Evolutionary conservation across 192 early-diverging fungal genomes (phyloP), one percentile per base, ranked within the genome.

Genomic region (Mortierella hygrophila): DNA sequence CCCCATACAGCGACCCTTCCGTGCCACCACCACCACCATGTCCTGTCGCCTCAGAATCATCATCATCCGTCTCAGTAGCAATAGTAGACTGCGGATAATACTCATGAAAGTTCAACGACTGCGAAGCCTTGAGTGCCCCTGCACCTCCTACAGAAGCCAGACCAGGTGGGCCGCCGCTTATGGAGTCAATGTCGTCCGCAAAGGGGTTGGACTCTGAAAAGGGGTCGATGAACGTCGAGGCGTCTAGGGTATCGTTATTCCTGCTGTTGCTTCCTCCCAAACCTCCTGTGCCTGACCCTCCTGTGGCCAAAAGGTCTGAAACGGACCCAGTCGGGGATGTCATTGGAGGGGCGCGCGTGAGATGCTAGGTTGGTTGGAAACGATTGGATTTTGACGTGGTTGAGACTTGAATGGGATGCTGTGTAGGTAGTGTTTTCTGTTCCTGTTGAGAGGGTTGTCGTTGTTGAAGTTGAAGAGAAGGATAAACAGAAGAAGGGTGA

Each of bases 151-250:
- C 5, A 6, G 82, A 55, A 2, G 82, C 65, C 46, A 80, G 38
- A 38, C 65, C 65, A 16, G 78, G 68, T 2, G 44, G 44, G 13
- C 44, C 44, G 13, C 44, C 44, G 16, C 55, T 70, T 18, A 80
- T 68, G 13, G 75, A 52, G 49, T 86, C 84, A 9, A 5, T 40
- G 49, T 52, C 49, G 15, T 86, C 84, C 20, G 84, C 84, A 65
- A 86, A 86, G 1, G 84, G 84, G 49, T 86, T 86, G 29, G 84
- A 86, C 41, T 86, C 84, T 60, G 84, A 86, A 72, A 78, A 86
- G 26, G 84, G 84, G 49, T 86, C 84, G 21, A 86, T 63, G 38
- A 81, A 86, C n/a, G 77, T 79, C 11, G 84, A 86, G 0, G 84
- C 84, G 65, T 86, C 84, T 26, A 86, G 63, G 23, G 74, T 29